phyloP scores from a whole-genome alignment of 176 grass and related monocot species.

The Zoysia japonica region DNA sequence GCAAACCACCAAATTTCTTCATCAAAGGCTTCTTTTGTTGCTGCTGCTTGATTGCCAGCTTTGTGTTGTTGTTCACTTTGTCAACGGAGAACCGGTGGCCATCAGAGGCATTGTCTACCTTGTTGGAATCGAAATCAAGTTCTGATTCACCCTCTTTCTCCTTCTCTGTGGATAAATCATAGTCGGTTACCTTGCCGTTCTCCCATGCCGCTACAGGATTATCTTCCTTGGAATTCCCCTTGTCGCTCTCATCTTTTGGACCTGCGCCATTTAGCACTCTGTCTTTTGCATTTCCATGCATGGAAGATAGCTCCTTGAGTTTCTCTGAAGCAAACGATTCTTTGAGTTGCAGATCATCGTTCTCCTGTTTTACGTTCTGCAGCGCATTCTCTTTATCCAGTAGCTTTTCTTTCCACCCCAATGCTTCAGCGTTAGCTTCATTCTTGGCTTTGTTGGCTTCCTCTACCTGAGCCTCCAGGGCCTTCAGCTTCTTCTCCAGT shows the following conservation, averaged over 20 bases:
- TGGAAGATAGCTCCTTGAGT: slow-evolving; percentile 43
- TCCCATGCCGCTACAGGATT: slow-evolving; percentile 45
- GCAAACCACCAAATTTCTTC: slow-evolving; percentile 73
- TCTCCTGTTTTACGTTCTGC: slow-evolving; percentile 48
- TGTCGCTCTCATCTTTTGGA: slow-evolving; percentile 41
- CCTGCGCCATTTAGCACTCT: slow-evolving; percentile 29
- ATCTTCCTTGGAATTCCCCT: slow-evolving; percentile 46
- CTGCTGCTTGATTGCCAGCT: slow-evolving; percentile 53
- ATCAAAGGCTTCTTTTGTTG: slow-evolving; percentile 66
- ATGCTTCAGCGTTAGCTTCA: slow-evolving; percentile 56
- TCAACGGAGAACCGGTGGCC: slow-evolving; percentile 22
- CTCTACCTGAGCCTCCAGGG: slow-evolving; percentile 51
- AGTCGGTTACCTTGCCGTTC: slow-evolving; percentile 43
- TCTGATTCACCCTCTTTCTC: slow-evolving; percentile 50
- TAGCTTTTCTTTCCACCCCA: slow-evolving; percentile 54
- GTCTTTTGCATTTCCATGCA: slow-evolving; percentile 45
- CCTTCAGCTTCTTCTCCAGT: slow-evolving; percentile 49
- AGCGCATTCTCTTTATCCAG: slow-evolving; percentile 56
- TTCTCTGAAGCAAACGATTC: slow-evolving; percentile 44
- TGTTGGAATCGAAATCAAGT: slow-evolving; percentile 51
- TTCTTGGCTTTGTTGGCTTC: slow-evolving; percentile 43
- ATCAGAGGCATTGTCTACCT: slow-evolving; percentile 38
- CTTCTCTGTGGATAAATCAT: slow-evolving; percentile 49
- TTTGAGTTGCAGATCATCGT: slow-evolving; percentile 47
- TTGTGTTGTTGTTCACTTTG: slow-evolving; percentile 27